Conservation (phyloP, 1,284 basidiomycete species). For the Pisolithus thermaeus region DNA sequence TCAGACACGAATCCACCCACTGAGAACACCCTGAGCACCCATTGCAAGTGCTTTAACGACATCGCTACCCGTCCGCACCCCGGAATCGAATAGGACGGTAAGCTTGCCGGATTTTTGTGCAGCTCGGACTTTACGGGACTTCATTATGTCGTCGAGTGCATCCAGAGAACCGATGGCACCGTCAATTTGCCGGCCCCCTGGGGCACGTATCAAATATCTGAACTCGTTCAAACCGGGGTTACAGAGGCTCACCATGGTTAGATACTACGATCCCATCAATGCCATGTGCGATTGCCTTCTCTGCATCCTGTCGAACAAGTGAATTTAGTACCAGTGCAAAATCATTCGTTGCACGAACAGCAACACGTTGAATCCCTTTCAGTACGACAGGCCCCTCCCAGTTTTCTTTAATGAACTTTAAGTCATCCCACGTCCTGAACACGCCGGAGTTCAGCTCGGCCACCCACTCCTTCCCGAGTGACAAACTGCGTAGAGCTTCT, state of each 20-base stretch:
- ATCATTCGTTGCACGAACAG: slow-evolving; percentile 25
- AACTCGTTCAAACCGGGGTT: neutral
- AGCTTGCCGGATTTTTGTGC: slow-evolving; percentile 57
- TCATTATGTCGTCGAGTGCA: slow-evolving; percentile 60
- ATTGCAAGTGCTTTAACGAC: slow-evolving; percentile 72
- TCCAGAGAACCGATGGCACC: slow-evolving; percentile 73
- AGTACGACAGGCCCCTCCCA: slow-evolving; percentile 72
- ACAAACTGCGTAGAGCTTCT: slow-evolving; percentile 31
- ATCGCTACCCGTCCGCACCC: slow-evolving; percentile 72
- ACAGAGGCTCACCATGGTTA: slow-evolving; percentile 61
- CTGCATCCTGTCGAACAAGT: slow-evolving; percentile 50
- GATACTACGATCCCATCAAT: slow-evolving; percentile 77
- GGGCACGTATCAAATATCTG: neutral
- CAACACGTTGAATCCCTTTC: slow-evolving; percentile 62
- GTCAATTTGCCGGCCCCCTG: slow-evolving; percentile 81
- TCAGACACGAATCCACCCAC: slow-evolving; percentile 35
- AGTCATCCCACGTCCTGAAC: slow-evolving; percentile 61
- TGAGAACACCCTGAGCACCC: slow-evolving; percentile 59
- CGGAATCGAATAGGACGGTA: slow-evolving; percentile 77
- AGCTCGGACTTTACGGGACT: slow-evolving; percentile 49
- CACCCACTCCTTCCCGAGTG: slow-evolving; percentile 52
- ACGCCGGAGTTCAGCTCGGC: slow-evolving; percentile 53
- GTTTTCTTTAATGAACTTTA: slow-evolving; percentile 55
- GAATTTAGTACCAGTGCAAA: neutral
- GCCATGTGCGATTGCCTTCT: slow-evolving; percentile 60